These are phyloP conservation scores for Lumnitzera littorea DNA, from an alignment of 345 rosid genomes.

Conservation along the genomic window DNA sequence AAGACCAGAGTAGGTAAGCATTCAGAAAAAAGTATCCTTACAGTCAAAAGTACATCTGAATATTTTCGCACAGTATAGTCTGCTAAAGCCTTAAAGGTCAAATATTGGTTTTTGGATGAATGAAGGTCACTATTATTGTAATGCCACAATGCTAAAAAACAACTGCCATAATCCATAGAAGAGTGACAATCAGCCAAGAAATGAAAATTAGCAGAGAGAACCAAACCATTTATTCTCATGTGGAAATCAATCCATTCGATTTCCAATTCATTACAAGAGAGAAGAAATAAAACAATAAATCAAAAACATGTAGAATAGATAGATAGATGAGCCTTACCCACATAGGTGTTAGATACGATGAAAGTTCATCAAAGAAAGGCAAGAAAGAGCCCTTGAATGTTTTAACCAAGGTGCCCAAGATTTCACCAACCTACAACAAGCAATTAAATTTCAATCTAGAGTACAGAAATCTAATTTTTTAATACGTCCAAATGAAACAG, in stretches of 20 bases:
- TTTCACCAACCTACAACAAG: slow-evolving; percentile 80
- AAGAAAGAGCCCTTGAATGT: slow-evolving; percentile 87
- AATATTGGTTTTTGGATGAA: no score
- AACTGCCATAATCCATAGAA: no score
- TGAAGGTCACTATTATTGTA: no score
- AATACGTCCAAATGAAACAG: slow-evolving; percentile 1
- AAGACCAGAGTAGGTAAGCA: slow-evolving; percentile 5
- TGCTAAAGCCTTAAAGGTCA: no score
- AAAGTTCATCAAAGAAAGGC: slow-evolving; percentile 89
- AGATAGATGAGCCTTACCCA: slow-evolving; percentile 64
- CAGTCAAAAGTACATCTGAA: no score
- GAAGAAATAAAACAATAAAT: no score
- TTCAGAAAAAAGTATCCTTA: not conserved
- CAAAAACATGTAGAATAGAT: not conserved
- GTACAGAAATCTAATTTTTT: not conserved
- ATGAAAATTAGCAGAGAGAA: no score
- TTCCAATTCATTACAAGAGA: not conserved
- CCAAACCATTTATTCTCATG: no score
- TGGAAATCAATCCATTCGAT: no score
- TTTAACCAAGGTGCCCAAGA: slow-evolving; percentile 95
- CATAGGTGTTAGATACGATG: slow-evolving; percentile 96
- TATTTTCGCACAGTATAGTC: no score
- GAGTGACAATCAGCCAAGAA: no score
- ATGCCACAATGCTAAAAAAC: no score
- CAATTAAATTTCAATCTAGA: not conserved